Conservation (phyloP, 352 stramenopile genomes). For the Globisporangium splendens region DNA sequence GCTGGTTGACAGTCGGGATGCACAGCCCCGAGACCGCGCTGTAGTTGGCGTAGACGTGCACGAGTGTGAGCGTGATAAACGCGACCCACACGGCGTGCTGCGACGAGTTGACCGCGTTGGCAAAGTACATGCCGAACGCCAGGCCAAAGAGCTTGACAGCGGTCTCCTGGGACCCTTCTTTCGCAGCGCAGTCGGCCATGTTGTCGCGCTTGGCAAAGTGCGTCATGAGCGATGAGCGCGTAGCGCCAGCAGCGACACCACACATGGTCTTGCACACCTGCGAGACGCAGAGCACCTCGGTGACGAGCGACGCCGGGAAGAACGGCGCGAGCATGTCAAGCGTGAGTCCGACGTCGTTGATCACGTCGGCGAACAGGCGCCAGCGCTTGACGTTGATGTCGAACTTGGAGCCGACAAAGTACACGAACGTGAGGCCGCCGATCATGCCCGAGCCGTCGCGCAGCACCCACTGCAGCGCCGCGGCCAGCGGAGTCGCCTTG, state of each 20-base stretch:
- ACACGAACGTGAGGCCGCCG: constrained; percentile 93
- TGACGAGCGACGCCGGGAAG: constrained; percentile 58
- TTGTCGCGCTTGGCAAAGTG: constrained; percentile 88
- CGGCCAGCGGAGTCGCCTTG: constrained; percentile 61
- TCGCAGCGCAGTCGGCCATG: constrained; percentile 92
- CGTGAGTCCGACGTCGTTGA: constrained; percentile 94
- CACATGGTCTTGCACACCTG: constrained; percentile 94
- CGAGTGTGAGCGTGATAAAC: constrained; percentile 89
- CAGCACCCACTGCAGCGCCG: constrained; percentile 76
- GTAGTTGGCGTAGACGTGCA: constrained; percentile 96
- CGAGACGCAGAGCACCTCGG: constrained; percentile 74
- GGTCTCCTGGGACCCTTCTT: constrained; percentile 96
- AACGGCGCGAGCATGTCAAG: constrained; percentile 81
- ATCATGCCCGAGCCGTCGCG: constrained; percentile 83
- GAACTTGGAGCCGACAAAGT: constrained; percentile 85
- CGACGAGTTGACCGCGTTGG: constrained; percentile 67
- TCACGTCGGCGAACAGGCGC: constrained; percentile 94
- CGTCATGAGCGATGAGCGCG: constrained; percentile 89
- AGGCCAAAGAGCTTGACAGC: constrained; percentile 93
- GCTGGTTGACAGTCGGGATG: constrained; percentile 88
- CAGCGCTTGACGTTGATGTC: constrained; percentile 96
- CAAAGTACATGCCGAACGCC: constrained; percentile 85
- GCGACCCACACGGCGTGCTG: constrained; percentile 78
- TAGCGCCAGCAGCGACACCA: constrained; percentile 92
- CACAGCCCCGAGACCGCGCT: constrained; percentile 83